Evolutionary conservation across 1,284 basidiomycete species (phyloP), one percentile per base, ranked within the genome.

Genomic region (Phenoliferia sp.): DNA sequence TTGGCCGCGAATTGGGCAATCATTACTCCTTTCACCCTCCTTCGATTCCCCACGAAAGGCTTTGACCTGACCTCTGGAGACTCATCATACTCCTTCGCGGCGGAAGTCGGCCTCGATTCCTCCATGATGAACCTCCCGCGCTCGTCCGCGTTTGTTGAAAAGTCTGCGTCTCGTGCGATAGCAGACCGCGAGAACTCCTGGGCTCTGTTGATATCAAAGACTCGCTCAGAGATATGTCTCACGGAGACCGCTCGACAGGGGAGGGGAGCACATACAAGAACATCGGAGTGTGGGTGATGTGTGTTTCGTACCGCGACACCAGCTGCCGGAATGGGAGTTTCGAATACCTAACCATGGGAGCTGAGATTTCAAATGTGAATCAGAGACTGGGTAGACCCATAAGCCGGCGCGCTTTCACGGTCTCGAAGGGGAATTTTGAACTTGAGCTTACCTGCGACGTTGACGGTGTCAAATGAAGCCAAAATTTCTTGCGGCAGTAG

Each of bases 241-340:
- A 5, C 34, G 52, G 16, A 17, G 1, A 22, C 33, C 26, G 59
- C 44, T 3, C 28, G 36, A 26, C 2, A 31, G 29, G 7, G 50
- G 29, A 29, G 16, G n/a, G 39, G 36, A n/a, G 17, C 17, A 57
- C 68, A 15, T 79, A 83, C 59, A 86, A 80, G 34, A 85, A 85
- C 85, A 86, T 86, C 1, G 85, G 85, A 22, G 85, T 85, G 63
- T 83, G 81, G 2, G 84, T 85, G 64, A 86, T 83, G 68, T 85
- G 85, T 5, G 82, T 83, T 61, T 85, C 81, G 76, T 85, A 86
- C 35, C 81, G 79, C 1, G 84, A 82, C 4, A 83, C 82, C 1
- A 85, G 79, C 62, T 84, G 81, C 9, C 85, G 80, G 74, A 86
- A 86, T 2, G 84, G 83, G 0, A 85, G 78, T 75, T 86, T 86